Conservation (phyloP, 768 basidiomycete species). For the Solioccasus polychromus region DNA sequence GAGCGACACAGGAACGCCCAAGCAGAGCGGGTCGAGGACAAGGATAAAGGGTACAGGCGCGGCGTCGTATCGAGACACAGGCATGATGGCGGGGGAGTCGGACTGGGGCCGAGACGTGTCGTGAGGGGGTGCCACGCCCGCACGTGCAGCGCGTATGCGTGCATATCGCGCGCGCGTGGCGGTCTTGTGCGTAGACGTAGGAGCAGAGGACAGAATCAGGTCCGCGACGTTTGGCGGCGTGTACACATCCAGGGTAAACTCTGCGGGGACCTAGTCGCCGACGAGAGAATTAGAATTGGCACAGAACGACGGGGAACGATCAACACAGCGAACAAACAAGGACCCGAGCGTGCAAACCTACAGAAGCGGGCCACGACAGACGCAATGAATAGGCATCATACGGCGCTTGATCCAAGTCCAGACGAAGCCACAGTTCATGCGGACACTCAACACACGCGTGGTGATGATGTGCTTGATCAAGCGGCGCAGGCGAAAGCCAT, state of each 20-base stretch:
- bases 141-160: constrained; percentile 51
- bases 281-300: no score
- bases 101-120: background rate
- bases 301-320: background rate
- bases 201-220: constrained; percentile 1
- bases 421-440: constrained; percentile 46
- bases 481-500: constrained; percentile 43
- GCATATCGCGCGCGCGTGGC: constrained; percentile 50
- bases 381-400: constrained; percentile 50
- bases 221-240: background rate
- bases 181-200: no score
- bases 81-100: background rate
- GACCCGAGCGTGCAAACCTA: constrained; percentile 29
- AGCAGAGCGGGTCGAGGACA: constrained; percentile 54
- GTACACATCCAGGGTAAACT: background rate
- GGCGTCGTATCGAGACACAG: constrained; percentile 18
- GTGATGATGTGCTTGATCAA: constrained; percentile 35
- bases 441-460: constrained; percentile 40
- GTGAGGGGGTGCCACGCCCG: constrained; percentile 40
- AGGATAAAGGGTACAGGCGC: constrained; percentile 55
- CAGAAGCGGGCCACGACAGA: constrained; percentile 55
- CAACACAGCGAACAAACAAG: background rate
- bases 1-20: constrained; percentile 59
- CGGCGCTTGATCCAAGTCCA: constrained; percentile 42
- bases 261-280: no score